These are phyloP conservation scores for Coleophoma cylindrospora DNA, from an alignment of 2,329 filamentous ascomycete species.

Conservation along the genomic window DNA sequence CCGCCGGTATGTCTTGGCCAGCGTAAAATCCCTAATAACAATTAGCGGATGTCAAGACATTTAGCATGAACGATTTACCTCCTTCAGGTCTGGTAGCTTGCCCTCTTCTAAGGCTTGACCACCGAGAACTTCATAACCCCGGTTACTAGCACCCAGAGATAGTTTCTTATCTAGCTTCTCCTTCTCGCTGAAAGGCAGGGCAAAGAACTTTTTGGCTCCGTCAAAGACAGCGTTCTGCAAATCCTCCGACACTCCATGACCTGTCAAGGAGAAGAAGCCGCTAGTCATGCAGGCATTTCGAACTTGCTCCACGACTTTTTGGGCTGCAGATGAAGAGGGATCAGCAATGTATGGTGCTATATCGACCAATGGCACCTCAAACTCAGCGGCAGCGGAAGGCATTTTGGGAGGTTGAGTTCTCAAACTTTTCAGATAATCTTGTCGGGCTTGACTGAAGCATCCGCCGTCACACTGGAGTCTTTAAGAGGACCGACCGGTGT, in stretches of 20 bases:
- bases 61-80: slow-evolving; percentile 13
- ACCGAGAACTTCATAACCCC: slow-evolving; percentile 41
- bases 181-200: slow-evolving; percentile 38
- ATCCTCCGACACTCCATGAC: slow-evolving; percentile 34
- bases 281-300: slow-evolving; percentile 36
- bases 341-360: slow-evolving; percentile 2
- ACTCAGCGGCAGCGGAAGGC: not conserved
- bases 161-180: slow-evolving; percentile 29
- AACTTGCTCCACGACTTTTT: slow-evolving; percentile 28
- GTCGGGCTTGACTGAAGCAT: not conserved
- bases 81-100: slow-evolving; percentile 37
- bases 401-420: not conserved
- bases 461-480: too few species aligned
- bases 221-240: slow-evolving; percentile 33
- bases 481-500: too few species aligned
- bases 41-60: not conserved
- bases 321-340: slow-evolving; percentile 2
- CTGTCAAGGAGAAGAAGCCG: slow-evolving; percentile 46
- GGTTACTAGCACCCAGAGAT: slow-evolving; percentile 30
- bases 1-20: slow-evolving; percentile 31
- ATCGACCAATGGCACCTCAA: not conserved
- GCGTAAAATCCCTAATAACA: slow-evolving; percentile 26
- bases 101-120: slow-evolving; percentile 36
- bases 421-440: not conserved
- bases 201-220: slow-evolving; percentile 38